These are phyloP conservation scores for Gossypium gossypioides DNA, from an alignment of 441 rosid species.

Conservation along the genomic window DNA sequence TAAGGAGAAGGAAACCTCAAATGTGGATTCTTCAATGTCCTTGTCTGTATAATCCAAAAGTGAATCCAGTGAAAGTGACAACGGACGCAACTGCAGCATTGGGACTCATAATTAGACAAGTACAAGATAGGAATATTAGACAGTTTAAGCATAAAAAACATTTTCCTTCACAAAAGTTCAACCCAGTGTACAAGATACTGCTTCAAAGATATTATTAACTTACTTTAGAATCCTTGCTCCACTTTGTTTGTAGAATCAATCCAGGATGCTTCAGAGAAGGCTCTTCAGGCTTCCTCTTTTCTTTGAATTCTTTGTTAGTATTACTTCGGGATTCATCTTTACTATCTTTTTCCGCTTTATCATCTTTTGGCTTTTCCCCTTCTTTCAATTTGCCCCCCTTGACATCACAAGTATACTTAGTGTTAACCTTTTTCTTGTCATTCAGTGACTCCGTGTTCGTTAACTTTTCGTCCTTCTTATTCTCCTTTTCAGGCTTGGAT, in stretches of 20 bases:
- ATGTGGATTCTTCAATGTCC: constrained; percentile 78
- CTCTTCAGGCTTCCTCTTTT: constrained; percentile 65
- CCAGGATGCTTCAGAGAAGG: constrained; percentile 73
- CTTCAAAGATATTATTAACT: constrained; percentile 15
- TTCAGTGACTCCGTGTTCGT: constrained; percentile 26
- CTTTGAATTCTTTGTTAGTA: constrained; percentile 47
- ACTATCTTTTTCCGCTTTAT: constrained; percentile 21
- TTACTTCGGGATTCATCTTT: constrained; percentile 41
- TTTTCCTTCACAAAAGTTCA: neutral
- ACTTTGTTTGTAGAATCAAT: constrained; percentile 55
- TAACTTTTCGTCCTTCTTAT: constrained; percentile 37
- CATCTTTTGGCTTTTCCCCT: constrained; percentile 35
- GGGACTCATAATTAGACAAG: constrained; percentile 12
- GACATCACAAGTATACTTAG: constrained; percentile 28
- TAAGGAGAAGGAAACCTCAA: constrained; percentile 49
- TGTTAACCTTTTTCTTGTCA: constrained; percentile 33
- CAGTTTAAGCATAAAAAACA: neutral
- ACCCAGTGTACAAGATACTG: neutral
- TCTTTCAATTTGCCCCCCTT: constrained; percentile 36
- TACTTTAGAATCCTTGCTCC: constrained; percentile 64
- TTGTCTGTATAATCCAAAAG: constrained; percentile 84
- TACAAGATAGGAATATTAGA: neutral
- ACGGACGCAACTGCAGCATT: constrained; percentile 52
- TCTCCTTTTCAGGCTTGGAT: constrained; percentile 31
- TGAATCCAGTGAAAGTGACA: constrained; percentile 80